Evolutionary conservation across 2,329 filamentous ascomycete species (phyloP), one percentile per base, ranked within the genome.

Genomic region (Botrytis porri): DNA sequence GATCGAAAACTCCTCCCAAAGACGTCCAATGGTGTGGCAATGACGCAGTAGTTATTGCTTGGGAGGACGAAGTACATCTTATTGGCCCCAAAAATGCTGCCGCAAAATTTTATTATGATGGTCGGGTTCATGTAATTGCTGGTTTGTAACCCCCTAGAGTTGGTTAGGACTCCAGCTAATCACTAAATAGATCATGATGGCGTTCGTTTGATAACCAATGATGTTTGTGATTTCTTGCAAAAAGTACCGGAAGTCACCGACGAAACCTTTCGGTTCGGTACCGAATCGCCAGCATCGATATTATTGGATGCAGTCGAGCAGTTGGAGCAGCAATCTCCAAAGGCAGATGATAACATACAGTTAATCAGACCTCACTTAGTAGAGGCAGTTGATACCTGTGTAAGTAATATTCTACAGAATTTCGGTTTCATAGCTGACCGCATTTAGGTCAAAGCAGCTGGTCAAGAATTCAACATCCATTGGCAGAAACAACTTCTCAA

Each of bases 401-500:
- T 81, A 79, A 71, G 77, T 75, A 4, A 63, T 48, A 7, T 45
- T 29, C 18, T 16, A 39, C 4, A 18, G 32, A 32, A 64, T 41
- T 35, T 29, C 57, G 4, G 45, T 8, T 41, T 32, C 66, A 69
- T 22, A 29, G 25, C 77, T 80, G 70, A 80, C 62, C 67, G 12
- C 20, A 41, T 39, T 32, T 60, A 81, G 80, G 80, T 99, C 74
- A 94, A 93, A 81, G 96, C 96, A 54, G 94, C 96, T 12, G 96
- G 95, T 2, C 91, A 97, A 74, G 96, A 99, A 81, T 98, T 94
- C 81, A 93, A 91, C 78, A 86, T 92, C 2, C 90, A 95, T 80
- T 97, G 95, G 93, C 96, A 99, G 80, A 99, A 98, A 81, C 90
- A 97, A 78, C 86, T 99, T 1, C 86, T 99, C n/a, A 97, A 97